These are phyloP conservation scores for Picea engelmannii DNA, from an alignment of 83 land plant species.

Conservation along the genomic window DNA sequence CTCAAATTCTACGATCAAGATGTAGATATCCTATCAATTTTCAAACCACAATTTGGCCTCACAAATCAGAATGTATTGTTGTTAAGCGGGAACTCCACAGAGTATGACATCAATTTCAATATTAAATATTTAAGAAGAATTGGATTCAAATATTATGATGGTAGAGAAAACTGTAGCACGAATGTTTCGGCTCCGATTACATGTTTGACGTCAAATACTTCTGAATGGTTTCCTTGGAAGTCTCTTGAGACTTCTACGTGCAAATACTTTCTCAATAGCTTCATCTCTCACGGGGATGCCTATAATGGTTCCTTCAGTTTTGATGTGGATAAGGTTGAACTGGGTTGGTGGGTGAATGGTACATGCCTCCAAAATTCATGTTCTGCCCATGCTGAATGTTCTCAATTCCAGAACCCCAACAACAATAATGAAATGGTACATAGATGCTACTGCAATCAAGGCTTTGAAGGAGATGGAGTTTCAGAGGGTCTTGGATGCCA, in stretches of 20 bases:
- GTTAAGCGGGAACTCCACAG: not conserved
- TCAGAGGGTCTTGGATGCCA: constrained; percentile 29
- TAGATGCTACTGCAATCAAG: no score
- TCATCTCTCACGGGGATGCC: constrained; percentile 4
- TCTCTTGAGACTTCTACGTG: not conserved
- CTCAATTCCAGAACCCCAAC: not conserved
- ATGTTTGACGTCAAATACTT: not conserved
- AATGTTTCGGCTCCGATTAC: not conserved
- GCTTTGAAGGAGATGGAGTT: no score
- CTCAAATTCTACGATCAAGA: constrained; percentile 6
- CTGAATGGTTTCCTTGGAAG: not conserved
- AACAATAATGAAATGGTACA: no score
- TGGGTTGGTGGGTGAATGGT: constrained; percentile 54
- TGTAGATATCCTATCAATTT: not conserved
- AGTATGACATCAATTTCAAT: not conserved
- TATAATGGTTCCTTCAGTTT: not conserved
- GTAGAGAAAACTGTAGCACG: not conserved
- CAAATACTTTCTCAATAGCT: constrained; percentile 16
- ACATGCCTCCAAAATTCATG: constrained; percentile 22
- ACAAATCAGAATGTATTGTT: constrained; percentile 24
- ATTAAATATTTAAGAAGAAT: not conserved
- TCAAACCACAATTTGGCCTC: constrained; percentile 30
- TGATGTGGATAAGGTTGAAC: constrained; percentile 20
- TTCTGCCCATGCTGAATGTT: constrained; percentile 25
- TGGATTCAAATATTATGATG: no score